Conservation (phyloP, 305 asterid genomes). For the Fraxinus sp. region DNA sequence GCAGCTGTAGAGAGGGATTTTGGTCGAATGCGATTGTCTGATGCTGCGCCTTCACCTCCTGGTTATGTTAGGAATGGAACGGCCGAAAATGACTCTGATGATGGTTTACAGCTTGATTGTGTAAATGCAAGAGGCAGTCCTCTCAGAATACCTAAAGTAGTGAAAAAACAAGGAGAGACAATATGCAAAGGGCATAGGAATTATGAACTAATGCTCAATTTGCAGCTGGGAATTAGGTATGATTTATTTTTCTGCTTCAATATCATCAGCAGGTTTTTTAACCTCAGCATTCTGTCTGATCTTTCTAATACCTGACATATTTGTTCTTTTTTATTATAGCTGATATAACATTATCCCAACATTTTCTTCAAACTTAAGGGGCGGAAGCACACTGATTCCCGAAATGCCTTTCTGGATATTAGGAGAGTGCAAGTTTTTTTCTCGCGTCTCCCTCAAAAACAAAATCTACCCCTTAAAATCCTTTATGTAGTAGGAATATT, state of each 20-base stretch:
- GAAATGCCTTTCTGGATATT: not conserved
- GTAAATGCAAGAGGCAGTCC: slow-evolving; percentile 42
- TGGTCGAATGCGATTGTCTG: slow-evolving; percentile 53
- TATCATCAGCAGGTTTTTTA: not conserved
- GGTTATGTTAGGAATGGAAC: slow-evolving; percentile 23
- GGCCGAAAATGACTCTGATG: slow-evolving; percentile 9
- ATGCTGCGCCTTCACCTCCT: slow-evolving; percentile 46
- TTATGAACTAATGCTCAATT: slow-evolving; percentile 80
- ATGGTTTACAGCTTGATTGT: slow-evolving; percentile 23
- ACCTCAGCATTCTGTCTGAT: not conserved
- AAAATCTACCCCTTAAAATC: not conserved
- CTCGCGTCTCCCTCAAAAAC: not conserved
- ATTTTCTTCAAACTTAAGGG: not conserved
- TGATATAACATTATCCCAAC: not conserved
- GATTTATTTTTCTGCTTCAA: not conserved
- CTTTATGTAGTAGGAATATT: not conserved
- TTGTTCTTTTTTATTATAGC: not conserved
- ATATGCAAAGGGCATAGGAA: slow-evolving; percentile 84
- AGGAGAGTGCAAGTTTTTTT: not conserved
- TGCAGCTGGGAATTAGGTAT: slow-evolving; percentile 89
- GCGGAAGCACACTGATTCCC: not conserved
- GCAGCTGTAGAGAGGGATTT: slow-evolving; percentile 52
- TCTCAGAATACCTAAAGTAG: slow-evolving; percentile 62
- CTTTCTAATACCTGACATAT: not conserved
- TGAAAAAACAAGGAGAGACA: slow-evolving; percentile 80